These are phyloP conservation scores for Tuber microsphaerosporum DNA, from an alignment of 495 filamentous ascomycete species.

Conservation along the genomic window DNA sequence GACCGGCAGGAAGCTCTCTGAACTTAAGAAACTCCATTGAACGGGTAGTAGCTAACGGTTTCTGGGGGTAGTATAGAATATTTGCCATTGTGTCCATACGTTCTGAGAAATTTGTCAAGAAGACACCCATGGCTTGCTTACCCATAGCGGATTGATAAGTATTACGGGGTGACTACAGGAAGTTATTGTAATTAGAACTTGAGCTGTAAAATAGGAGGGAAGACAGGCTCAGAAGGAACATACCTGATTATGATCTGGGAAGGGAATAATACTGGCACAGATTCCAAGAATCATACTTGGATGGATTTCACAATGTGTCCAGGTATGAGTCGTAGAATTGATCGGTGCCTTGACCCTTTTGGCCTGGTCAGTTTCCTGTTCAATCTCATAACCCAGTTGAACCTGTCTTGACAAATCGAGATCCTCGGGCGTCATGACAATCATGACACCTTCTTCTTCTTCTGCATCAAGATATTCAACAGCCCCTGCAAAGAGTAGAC, in stretches of 20 bases:
- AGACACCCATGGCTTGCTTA: conserved; percentile 99
- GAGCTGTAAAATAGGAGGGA: conserved; percentile 12
- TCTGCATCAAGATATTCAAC: conserved; percentile 96
- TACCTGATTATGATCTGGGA: conserved; percentile 96
- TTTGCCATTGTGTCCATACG: conserved; percentile 99
- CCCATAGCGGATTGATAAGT: conserved; percentile 99
- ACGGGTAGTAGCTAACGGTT: conserved; percentile 87
- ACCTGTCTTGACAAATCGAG: conserved; percentile 64
- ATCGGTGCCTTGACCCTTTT: conserved; percentile 77
- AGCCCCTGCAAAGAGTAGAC: conserved; percentile 67
- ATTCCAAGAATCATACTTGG: conserved; percentile 98
- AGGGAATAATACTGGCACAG: conserved; percentile 97
- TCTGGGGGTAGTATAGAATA: conserved; percentile 97
- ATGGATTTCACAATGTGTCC: conserved; percentile 98
- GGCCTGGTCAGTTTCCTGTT: conserved; percentile 52
- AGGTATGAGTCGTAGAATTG: conserved; percentile 66
- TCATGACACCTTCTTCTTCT: conserved; percentile 97
- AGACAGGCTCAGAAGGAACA: conserved; percentile 13
- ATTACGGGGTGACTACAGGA: conserved; percentile 75
- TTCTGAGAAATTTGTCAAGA: conserved; percentile 87
- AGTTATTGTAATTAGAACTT: conserved; percentile 15
- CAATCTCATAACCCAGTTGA: conserved; percentile 58
- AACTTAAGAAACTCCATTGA: conserved; percentile 99
- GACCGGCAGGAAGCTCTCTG: conserved; percentile 89
- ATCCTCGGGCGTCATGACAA: conserved; percentile 96